Evolutionary conservation across 345 rosid genomes (phyloP).

Genomic region (Ricinus communis): DNA sequence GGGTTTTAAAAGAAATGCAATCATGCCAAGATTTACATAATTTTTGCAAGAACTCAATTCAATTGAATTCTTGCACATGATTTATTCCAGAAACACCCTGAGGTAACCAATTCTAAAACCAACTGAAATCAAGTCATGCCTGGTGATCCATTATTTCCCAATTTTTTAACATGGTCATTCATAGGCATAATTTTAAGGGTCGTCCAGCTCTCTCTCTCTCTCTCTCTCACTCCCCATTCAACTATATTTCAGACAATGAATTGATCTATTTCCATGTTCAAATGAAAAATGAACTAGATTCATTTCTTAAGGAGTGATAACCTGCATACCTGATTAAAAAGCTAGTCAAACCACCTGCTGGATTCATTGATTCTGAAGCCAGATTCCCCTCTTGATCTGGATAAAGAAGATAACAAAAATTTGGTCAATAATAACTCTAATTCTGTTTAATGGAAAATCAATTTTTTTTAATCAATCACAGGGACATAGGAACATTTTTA

Average conservation of each 20-base stretch:
- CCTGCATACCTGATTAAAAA: constrained; percentile 17
- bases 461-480: background rate
- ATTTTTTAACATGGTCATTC: background rate
- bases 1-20: too few species aligned
- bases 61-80: background rate
- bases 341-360: constrained; percentile 1
- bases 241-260: too few species aligned
- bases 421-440: background rate
- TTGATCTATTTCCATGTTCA: too few species aligned
- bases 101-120: background rate
- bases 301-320: too few species aligned
- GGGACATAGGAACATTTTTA: background rate
- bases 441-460: background rate
- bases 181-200: background rate
- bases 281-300: too few species aligned
- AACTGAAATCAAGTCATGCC: background rate
- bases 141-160: background rate
- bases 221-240: too few species aligned
- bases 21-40: too few species aligned
- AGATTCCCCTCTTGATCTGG: constrained; percentile 30
- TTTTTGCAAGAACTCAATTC: too few species aligned
- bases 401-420: constrained; percentile 6
- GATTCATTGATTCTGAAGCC: constrained; percentile 21
- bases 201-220: background rate
- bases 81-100: background rate